Base-by-base conservation (phyloP, 1,284 basidiomycete genomes). In the Cryptococcus sp. region DNA sequence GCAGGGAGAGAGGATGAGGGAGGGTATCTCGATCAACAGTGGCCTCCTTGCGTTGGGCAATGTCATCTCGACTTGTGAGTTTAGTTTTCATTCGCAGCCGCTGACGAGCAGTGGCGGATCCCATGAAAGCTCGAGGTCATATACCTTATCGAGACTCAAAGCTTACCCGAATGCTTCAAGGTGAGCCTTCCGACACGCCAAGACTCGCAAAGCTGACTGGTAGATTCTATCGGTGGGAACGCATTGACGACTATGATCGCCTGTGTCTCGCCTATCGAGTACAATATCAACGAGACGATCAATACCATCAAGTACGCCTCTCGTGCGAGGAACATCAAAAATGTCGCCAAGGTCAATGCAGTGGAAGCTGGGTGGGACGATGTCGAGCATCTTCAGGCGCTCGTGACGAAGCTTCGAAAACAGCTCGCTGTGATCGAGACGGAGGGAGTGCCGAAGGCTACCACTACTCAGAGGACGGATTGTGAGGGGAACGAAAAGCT, bases 241-340 rank as follows among this genome's bases (percentile, higher is more conserved):
- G 87, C 94, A 1, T 87, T 95, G 65, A 98, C 95, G 2, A 84
- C 97, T 56, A 98, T 98, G 95, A 92, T 98, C 59, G 94, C 94
- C 10, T 98, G 95, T 72, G 86, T 97, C 53, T 94, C 91, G 57
- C 87, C 93, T 6, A 68, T 73, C 32, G 95, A 98, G 73, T 94
- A 84, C 82, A 99, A 99, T 72, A 82, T 87, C 4, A 84, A 79
- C 56, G 94, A 99, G 74, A 97, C 95, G 0, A 78, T 97, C 59
- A 97, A 95, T 71, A 99, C 94, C 6, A 81, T 99, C 64, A 97
- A 97, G 73, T 99, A 98, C 67, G 95, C 95, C 33, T 94, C 97
- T 58, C 86, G 95, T 24, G 95, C 94, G 1, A 78, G 93, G 57
- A 95, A 95, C 67, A 98, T 99, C 78, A 94, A 94, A 76, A 99